Percentiles rank a stretch among this genome's conserved stretches.
phyloP scores from a whole-genome alignment of 805 yeast genomes.

The Metschnikowia santaceciliae region DNA sequence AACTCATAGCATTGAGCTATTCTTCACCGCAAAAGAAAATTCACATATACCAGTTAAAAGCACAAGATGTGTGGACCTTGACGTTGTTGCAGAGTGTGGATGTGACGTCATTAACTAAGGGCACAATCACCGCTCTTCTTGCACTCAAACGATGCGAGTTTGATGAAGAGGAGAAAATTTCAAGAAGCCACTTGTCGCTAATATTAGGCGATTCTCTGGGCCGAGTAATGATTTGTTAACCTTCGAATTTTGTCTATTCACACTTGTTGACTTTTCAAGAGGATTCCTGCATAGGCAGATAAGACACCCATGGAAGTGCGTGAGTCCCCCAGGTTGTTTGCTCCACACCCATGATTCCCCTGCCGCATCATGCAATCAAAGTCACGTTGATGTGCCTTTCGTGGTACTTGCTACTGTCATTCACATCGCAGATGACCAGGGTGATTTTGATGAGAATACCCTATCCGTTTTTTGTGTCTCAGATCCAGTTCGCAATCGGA shows the following conservation, averaged over 20 bases:
- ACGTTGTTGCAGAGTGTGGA: constrained; percentile 8
- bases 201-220: constrained; percentile 56
- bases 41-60: constrained; percentile 22
- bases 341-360: not conserved
- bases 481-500: constrained; percentile 56
- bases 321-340: not conserved
- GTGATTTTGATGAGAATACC: constrained; percentile 50
- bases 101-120: constrained; percentile 4
- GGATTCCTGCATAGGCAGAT: not conserved
- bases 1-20: constrained; percentile 28
- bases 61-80: not conserved
- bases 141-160: constrained; percentile 26
- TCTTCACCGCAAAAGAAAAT: constrained; percentile 16
- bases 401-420: constrained; percentile 62
- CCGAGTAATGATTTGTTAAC: constrained; percentile 31
- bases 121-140: constrained; percentile 27
- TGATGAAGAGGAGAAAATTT: constrained; percentile 34
- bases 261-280: not conserved
- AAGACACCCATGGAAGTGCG: not conserved
- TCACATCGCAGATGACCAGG: constrained; percentile 64
- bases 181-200: constrained; percentile 37
- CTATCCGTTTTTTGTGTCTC: constrained; percentile 61
- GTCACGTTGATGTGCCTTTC: constrained; percentile 44
- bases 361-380: constrained; percentile 15
- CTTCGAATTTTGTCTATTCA: too few species aligned